Evolutionary conservation across 1,284 basidiomycete species (phyloP), one percentile per base, ranked within the genome.

Genomic region (Sanghuangporus sanghuang): DNA sequence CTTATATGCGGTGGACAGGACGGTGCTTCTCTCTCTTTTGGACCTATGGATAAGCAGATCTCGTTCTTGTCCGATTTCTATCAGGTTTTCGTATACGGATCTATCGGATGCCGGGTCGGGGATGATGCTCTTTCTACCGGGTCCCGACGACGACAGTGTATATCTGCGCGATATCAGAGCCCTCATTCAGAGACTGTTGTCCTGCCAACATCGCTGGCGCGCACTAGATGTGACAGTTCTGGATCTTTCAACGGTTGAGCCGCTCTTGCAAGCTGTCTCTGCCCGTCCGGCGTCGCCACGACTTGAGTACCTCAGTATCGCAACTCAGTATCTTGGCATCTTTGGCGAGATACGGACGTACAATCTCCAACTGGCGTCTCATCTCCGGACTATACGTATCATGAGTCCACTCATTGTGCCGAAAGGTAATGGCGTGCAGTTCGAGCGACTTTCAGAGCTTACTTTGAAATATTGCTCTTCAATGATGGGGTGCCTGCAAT

Each of bases 71-170:
- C 53, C 60, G 12, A n/a, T 62, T 5, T 62, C 60, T 18, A 46
- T 62, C 40, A 62, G 35, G 38, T 55, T 62, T 23, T 55, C 50
- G 35, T 62, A 62, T 56, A 62, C 60, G 18, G 60, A 62, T 23
- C 14, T 61, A 9, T 36, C 21, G 8, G 60, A 55, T 3, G 23
- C 16, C 11, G 53, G 40, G 6, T 18, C 14, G 11, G 6, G 38
- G 6, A 32, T 49, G 14, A 32, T 55, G 23, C 52, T 56, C 6
- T 62, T 62, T 53, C 40, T 56, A 4, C 60, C 60, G 16, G 57
- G 49, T 21, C 14, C 44, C 12, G 42, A 48, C 44, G 50, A 46
- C 12, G 39, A 59, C 7, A 42, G 21, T 40, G 23, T 21, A 1
- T 64, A 64, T 39, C 11, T 59, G 16, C 32, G 32, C 6, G 62